Evolutionary conservation across 2,329 filamentous ascomycete species (phyloP).

Genomic region (Elsinoe necatrix): DNA sequence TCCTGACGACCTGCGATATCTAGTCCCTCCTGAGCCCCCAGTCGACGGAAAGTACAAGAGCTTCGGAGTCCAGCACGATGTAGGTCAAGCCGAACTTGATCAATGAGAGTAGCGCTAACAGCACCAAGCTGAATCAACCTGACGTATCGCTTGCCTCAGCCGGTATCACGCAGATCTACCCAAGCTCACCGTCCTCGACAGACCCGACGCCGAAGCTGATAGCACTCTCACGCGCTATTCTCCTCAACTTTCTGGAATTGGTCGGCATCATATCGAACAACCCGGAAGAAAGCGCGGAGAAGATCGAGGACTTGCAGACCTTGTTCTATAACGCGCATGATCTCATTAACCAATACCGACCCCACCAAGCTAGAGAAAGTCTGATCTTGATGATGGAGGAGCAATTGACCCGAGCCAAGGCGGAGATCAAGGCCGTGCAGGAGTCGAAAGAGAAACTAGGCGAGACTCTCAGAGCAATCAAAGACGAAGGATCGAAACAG

Average conservation of each 20-base stretch:
- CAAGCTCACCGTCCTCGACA: conserved; percentile 25
- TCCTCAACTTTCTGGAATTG: conserved; percentile 84
- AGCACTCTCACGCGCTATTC: conserved; percentile 75
- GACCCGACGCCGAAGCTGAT: conserved; percentile 44
- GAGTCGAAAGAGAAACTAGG: conserved; percentile 64
- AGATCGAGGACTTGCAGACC: conserved; percentile 69
- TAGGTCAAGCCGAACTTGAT: conserved; percentile 25
- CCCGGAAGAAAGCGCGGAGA: conserved; percentile 56
- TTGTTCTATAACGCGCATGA: conserved; percentile 88
- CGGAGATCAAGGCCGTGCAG: conserved; percentile 62
- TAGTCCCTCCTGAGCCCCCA: conserved; percentile 75
- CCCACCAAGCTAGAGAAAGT: conserved; percentile 84
- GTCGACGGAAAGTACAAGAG: conserved; percentile 60
- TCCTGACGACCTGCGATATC: conserved; percentile 62
- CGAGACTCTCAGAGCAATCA: conserved; percentile 52
- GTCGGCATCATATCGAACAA: conserved; percentile 61
- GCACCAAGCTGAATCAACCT: conserved; percentile 44
- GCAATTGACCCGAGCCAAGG: conserved; percentile 61
- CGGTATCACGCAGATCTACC: conserved; percentile 63
- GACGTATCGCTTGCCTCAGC: conserved; percentile 61
- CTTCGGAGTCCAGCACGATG: conserved; percentile 61
- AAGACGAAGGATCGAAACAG: conserved; percentile 10
- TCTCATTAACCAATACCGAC: conserved; percentile 86
- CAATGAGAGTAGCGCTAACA: conserved; percentile 17
- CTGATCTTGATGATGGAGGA: conserved; percentile 82